A percentile compares a stretch with the other conserved stretches of the same genome.
Evolutionary conservation across 352 stramenopile genomes (phyloP).

Genomic region (Globisporangium nunn): DNA sequence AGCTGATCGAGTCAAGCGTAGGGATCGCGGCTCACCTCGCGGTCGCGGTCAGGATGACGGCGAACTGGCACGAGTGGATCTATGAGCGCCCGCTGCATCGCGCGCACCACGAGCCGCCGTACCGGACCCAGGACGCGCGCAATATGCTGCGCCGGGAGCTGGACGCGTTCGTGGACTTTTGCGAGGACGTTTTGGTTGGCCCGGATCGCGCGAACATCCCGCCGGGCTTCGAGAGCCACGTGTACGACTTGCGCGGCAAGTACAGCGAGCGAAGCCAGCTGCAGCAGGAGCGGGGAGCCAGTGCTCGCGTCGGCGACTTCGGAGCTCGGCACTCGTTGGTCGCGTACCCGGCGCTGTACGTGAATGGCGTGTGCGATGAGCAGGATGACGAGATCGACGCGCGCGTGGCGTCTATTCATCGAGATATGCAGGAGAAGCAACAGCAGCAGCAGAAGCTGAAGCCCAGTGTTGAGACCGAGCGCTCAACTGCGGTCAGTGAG

Average conservation of each 20-base stretch:
- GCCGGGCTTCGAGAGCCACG: constrained; percentile 31
- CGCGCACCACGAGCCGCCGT: constrained; percentile 17
- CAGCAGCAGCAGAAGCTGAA: neutral
- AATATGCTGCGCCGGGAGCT: constrained; percentile 36
- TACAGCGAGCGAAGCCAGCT: constrained; percentile 10
- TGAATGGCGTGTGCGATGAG: constrained; percentile 45
- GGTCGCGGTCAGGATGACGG: constrained; percentile 61
- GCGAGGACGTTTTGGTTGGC: constrained; percentile 30
- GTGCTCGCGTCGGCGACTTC: neutral
- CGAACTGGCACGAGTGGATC: constrained; percentile 77
- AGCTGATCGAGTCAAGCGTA: constrained; percentile 30
- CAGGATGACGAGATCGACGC: constrained; percentile 42
- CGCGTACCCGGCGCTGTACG: constrained; percentile 45
- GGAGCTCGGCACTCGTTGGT: constrained; percentile 19
- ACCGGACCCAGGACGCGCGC: constrained; percentile 8
- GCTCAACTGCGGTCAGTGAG: too few relatives aligned
- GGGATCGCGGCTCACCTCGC: constrained; percentile 60
- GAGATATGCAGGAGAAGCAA: constrained; percentile 1
- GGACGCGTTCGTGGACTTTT: constrained; percentile 44
- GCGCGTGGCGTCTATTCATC: constrained; percentile 30
- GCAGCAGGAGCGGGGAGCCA: neutral
- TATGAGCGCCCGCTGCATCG: constrained; percentile 34
- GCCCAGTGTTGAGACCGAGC: too few relatives aligned
- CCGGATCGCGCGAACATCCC: constrained; percentile 31
- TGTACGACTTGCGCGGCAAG: constrained; percentile 26